Percentiles rank a stretch among this genome's conserved stretches.
These are phyloP conservation scores for Aspergillus steynii DNA, from an alignment of 495 filamentous ascomycete genomes.

Conservation along the genomic window DNA sequence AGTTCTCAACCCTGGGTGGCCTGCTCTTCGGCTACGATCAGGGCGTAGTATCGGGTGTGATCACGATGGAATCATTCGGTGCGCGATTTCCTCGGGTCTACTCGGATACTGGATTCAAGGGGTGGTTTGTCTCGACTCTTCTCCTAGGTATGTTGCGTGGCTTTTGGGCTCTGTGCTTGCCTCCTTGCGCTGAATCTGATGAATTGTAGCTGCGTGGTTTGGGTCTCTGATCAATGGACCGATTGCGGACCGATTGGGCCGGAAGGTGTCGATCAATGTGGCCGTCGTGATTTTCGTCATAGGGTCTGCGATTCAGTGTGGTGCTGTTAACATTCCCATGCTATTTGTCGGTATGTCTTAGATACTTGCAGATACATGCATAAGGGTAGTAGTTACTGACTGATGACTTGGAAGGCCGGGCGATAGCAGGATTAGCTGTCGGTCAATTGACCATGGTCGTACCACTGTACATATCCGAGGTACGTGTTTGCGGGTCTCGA, in stretches of 20 bases:
- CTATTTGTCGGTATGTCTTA: slow-evolving; percentile 58
- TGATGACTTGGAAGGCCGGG: slow-evolving; percentile 52
- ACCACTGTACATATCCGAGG: slow-evolving; percentile 42
- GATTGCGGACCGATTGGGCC: slow-evolving; percentile 69
- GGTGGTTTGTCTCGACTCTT: slow-evolving; percentile 78
- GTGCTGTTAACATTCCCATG: slow-evolving; percentile 57
- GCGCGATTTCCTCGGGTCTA: slow-evolving; percentile 64
- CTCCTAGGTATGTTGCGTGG: slow-evolving; percentile 56
- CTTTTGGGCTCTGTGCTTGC: neutral
- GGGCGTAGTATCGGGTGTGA: slow-evolving; percentile 39
- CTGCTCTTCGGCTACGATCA: slow-evolving; percentile 45
- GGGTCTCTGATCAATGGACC: slow-evolving; percentile 76
- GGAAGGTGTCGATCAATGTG: slow-evolving; percentile 73
- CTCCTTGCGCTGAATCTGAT: neutral
- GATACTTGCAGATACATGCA: neutral
- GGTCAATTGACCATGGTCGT: slow-evolving; percentile 46
- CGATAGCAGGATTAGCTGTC: slow-evolving; percentile 60
- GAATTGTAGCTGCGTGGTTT: slow-evolving; percentile 68
- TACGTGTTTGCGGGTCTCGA: slow-evolving; percentile 5
- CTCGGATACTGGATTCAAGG: slow-evolving; percentile 63
- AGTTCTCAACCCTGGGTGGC: slow-evolving; percentile 63
- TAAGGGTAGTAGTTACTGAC: neutral
- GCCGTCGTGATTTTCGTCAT: slow-evolving; percentile 72
- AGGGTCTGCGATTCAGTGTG: slow-evolving; percentile 73
- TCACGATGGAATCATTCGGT: slow-evolving; percentile 45